A percentile compares a stretch with the other conserved stretches of the same genome.
Conservation (phyloP, 371 early-diverging fungal species). For the Gilbertella persicaria region DNA sequence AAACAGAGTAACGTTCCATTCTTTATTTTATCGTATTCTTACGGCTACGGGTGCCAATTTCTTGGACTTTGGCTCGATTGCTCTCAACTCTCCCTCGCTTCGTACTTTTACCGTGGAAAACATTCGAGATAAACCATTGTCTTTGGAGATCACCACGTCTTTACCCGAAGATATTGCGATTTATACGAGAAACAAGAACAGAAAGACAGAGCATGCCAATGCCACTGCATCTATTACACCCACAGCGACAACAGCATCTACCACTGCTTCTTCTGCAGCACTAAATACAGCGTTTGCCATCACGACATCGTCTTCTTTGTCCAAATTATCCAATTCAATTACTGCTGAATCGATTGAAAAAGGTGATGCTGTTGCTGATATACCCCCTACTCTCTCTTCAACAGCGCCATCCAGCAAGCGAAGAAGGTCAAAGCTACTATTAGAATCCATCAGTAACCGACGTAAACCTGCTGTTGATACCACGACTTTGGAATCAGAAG, state of each 20-base stretch:
- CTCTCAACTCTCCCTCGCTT: slow-evolving; percentile 80
- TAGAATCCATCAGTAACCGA: slow-evolving; percentile 25
- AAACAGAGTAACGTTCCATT: slow-evolving; percentile 94
- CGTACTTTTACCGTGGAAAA: slow-evolving; percentile 88
- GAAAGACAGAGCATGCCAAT: neutral
- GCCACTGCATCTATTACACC: neutral
- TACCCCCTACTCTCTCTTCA: neutral
- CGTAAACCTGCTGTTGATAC: slow-evolving; percentile 5
- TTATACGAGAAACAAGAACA: slow-evolving; percentile 45
- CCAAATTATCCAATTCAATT: slow-evolving; percentile 11
- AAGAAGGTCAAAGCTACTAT: slow-evolving; percentile 15
- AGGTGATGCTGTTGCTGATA: slow-evolving; percentile 6
- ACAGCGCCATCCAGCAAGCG: neutral
- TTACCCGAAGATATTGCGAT: slow-evolving; percentile 69
- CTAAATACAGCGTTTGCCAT: neutral
- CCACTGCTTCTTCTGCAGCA: neutral
- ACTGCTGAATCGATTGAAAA: slow-evolving; percentile 20
- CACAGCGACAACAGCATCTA: neutral
- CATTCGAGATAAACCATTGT: slow-evolving; percentile 62
- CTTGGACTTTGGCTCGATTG: slow-evolving; percentile 89
- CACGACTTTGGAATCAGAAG: slow-evolving; percentile 10
- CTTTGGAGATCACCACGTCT: slow-evolving; percentile 67
- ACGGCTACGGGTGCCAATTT: slow-evolving; percentile 90
- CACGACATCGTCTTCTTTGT: neutral
- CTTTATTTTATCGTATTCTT: slow-evolving; percentile 93